Percentiles rank a stretch among this genome's conserved stretches.
phyloP scores from a whole-genome alignment of 257 asterid genomes.

The Penstemon davidsonii region DNA sequence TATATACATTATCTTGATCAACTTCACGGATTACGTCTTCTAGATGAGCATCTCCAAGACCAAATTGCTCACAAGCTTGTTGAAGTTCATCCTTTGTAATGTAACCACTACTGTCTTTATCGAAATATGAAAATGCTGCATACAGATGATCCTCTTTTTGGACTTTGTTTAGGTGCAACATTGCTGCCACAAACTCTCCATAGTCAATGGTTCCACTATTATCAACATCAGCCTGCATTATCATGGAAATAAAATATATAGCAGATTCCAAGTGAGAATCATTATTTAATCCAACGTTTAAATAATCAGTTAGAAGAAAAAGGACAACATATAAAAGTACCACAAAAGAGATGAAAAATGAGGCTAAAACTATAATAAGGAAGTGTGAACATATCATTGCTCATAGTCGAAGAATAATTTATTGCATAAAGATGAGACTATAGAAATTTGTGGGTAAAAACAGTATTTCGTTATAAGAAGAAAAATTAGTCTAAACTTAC shows the following conservation, averaged over 20 bases:
- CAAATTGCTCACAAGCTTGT: constrained; percentile 80
- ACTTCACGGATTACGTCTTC: constrained; percentile 88
- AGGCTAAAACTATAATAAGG: too few species aligned
- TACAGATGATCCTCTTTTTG: constrained; percentile 72
- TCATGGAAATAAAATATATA: neutral
- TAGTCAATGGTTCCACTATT: constrained; percentile 90
- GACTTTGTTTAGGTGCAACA: constrained; percentile 80
- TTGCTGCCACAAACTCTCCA: constrained; percentile 90
- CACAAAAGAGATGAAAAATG: neutral
- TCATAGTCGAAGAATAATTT: too few species aligned
- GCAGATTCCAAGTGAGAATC: neutral
- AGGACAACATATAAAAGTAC: neutral
- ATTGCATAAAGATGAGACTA: too few species aligned
- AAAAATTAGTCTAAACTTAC: constrained; percentile 42
- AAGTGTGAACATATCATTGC: too few species aligned
- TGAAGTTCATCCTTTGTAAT: constrained; percentile 88
- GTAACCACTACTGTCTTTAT: constrained; percentile 83
- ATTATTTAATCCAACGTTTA: neutral
- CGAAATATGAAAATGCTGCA: constrained; percentile 85
- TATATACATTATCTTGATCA: constrained; percentile 69
- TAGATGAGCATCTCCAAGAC: constrained; percentile 54
- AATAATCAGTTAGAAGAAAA: neutral
- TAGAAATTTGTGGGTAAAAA: too few species aligned
- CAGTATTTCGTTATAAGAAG: too few species aligned
- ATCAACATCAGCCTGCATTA: constrained; percentile 79